Base-by-base conservation (phyloP, 805 yeast species). In the Cyberlindnera meyerae region DNA sequence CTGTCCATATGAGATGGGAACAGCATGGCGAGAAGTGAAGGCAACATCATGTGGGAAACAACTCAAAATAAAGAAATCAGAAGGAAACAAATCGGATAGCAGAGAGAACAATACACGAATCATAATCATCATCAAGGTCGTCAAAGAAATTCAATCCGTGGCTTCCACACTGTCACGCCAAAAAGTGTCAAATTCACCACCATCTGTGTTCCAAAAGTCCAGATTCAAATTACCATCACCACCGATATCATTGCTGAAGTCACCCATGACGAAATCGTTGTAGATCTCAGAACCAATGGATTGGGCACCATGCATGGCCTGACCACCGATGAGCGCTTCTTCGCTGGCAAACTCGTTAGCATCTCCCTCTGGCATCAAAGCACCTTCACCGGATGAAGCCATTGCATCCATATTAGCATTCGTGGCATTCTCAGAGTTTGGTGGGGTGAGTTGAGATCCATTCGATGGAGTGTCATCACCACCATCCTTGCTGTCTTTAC, bases 81-180 rank as follows among this genome's bases (percentile, higher is more conserved):
- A 27, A 22, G 18, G 24, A 21, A 28, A 6, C 14, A 28, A 9
- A 4, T 4, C n/a, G 31, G 8, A 12, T 17, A 16, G 7, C 4
- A 12, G 17, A 20, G 25, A 13, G 17, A n/a, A 15, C 9, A 24
- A n/a, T 27, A 24, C 14, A 30, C 21, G 18, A 14, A 30, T 11
- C 26, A 30, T 29, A 11, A 21, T 21, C 24, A 21, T 29, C 28
- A 22, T 16, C 21, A 28, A 49, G 24, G 24, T 13, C 18, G 15
- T n/a, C n/a, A n/a, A n/a, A n/a, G 18, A 11, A 13, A 6, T 5
- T 31, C 48, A 48, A 34, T 62, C 67, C 11, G 62, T 59, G 8
- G 68, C 60, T 35, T 64, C 68, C 24, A 65, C 71, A 33, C 65
- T 55, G 40, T 65, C 73, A 15, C 62, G 62, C 72, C 73, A 68